A percentile compares a stretch with the other conserved stretches of the same genome.
Conservation (phyloP, 2,329 filamentous ascomycete species). For the Colletotrichum tofieldiae region DNA sequence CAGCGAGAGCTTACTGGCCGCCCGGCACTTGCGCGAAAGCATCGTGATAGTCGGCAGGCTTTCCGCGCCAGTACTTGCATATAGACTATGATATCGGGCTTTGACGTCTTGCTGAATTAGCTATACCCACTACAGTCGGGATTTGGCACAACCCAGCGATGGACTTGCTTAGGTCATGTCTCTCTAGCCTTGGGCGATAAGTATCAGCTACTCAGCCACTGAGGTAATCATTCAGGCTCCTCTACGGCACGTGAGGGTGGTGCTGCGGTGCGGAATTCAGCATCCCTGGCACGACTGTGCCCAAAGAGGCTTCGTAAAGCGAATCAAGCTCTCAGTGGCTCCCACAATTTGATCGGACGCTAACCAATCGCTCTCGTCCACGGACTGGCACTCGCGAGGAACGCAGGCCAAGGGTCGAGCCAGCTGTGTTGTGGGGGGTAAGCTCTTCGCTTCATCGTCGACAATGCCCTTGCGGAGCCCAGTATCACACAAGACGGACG, state of each 20-base stretch:
- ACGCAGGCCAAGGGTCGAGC: conserved; percentile 20
- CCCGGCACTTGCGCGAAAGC: conserved; percentile 2
- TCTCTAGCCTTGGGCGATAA: background rate
- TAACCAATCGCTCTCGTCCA: conserved; percentile 34
- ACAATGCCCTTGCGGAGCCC: conserved; percentile 39
- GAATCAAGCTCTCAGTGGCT: conserved; percentile 43
- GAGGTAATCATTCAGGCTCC: conserved; percentile 8
- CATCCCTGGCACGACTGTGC: conserved; percentile 19
- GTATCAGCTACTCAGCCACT: background rate
- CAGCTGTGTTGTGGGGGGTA: conserved; percentile 17
- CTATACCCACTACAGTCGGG: background rate
- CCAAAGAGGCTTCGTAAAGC: conserved; percentile 44
- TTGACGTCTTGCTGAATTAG: background rate
- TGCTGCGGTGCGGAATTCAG: conserved; percentile 34
- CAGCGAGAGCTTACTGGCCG: background rate
- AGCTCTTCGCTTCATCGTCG: conserved; percentile 26
- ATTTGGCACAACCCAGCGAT: background rate
- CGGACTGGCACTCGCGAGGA: conserved; percentile 28
- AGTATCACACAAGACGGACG: conserved; percentile 34
- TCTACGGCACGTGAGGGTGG: conserved; percentile 12
- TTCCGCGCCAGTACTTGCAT: background rate
- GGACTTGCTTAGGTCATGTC: background rate
- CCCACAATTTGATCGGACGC: conserved; percentile 36
- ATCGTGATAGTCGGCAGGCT: background rate
- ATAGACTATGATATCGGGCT: background rate